Base-by-base conservation (phyloP, 176 grass and related monocot genomes). In the Chrysopogon serrulatus region DNA sequence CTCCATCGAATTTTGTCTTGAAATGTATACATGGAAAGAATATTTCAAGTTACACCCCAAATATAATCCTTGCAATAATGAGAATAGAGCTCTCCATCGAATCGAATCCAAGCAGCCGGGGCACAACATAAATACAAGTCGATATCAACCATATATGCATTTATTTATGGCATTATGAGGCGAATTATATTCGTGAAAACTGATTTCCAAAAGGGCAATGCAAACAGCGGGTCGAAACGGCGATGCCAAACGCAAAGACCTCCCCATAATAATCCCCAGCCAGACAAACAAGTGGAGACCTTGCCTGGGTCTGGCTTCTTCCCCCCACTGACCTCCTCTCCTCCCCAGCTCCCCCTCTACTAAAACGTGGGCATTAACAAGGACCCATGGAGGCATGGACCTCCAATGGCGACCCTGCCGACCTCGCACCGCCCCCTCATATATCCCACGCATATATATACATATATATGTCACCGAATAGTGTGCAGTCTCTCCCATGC, bases 331-430 rank as follows among this genome's bases (percentile, higher is more conserved):
- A 23, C 51, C 56, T 15, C 26, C 26, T 5, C 26, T 27, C 24
- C 24, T 48, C 43, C 13, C n/a, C 0, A 3, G 6, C 26, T n/a
- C 5, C 27, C 17, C 32, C 82, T 65, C 60, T 39, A 74, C 59
- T 47, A 30, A 87, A 87, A 87, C 85, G 85, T 87, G 85, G 66
- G 85, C 30, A 76, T 87, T 76, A 68, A 87, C 72, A 87, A 69
- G 73, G 85, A 76, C 85, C 78, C 78, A 35, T n/a, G 69, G 30
- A 65, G 56, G 68, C 57, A 74, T 67, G 85, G 59, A 36, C 54
- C 78, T 64, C 61, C 45, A 67, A 81, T 81, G 85, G 59, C 70
- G 69, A 51, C 28, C 24, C 71, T 74, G 78, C 84, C 84, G 76
- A 79, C 83, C 83, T 79, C 42, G 30, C 49, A 57, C 51, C 71